Base-by-base conservation (phyloP, 2,329 filamentous ascomycete species). In the Aspergillus sp. region DNA sequence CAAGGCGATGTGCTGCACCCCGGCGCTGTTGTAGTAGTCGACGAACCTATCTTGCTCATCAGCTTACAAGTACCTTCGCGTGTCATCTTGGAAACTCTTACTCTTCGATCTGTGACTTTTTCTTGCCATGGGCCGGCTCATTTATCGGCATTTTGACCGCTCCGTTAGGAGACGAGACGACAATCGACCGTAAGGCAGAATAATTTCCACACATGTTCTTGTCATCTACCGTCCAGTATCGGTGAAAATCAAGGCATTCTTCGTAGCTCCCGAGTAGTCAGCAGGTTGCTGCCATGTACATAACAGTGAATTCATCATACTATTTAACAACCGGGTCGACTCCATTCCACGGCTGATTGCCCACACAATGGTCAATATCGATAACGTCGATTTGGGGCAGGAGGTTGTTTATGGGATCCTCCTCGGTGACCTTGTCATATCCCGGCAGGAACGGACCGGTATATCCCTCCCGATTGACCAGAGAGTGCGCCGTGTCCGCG, bases 181-280 rank as follows among this genome's bases (percentile, higher is more conserved):
- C 93, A 70, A 96, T 87, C 64, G 86, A 90, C 76, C 87, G 90
- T 65, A 96, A 85, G 10, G 93, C 91, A 0, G 88, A 92, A 82
- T 90, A 96, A 70, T 96, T 92, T 63, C 91, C 95, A 81, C 87
- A 90, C 80, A 96, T 95, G 72, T 92, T 85, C 63, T 85, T 88
- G 81, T 96, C 93, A 77, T 96, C 93, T 60, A 96, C 92, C 52
- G 87, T 90, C 92, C 93, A 96, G 86, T 96, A 96, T 67, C 92
- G 90, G 81, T 96, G 91, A 84, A 96, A 96, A 57, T 88, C 87
- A 24, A 96, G 87, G 65, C 89, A 90, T 58, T 87, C 83, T 79
- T 96, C 92, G 80, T 96, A 96, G 6, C 36, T 39, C 10, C 14
- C 5, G 12, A 39, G 36, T 16, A 14, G 36, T 39, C 14, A 39